A percentile compares a stretch with the other conserved stretches of the same genome.
These are phyloP conservation scores for Rhodotorula babjevae DNA, from an alignment of 768 basidiomycete species.

Conservation along the genomic window DNA sequence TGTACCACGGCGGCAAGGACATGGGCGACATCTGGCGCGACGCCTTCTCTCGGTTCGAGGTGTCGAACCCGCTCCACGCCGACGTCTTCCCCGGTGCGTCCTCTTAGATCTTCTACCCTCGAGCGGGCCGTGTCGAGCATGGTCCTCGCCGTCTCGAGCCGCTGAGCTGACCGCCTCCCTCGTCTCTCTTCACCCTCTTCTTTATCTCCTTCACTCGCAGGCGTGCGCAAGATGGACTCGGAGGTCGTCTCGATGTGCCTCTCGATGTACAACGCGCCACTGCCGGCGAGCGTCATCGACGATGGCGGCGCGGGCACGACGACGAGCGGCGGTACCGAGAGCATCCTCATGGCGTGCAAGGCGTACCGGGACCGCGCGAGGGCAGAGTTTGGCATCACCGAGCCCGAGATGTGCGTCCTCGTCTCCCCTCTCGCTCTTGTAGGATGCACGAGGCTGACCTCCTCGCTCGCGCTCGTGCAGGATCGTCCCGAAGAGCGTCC, in stretches of 20 bases:
- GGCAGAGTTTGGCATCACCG: slow-evolving; percentile 74
- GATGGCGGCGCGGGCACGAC: slow-evolving; percentile 75
- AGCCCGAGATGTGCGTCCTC: slow-evolving; percentile 77
- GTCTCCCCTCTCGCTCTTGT: neutral
- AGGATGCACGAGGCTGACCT: too few species aligned
- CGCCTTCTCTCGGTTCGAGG: slow-evolving; percentile 71
- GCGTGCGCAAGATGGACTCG: slow-evolving; percentile 92
- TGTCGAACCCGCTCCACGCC: slow-evolving; percentile 73
- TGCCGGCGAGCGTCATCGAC: slow-evolving; percentile 18
- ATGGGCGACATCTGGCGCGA: slow-evolving; percentile 55
- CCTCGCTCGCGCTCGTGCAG: slow-evolving; percentile 48
- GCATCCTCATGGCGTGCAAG: slow-evolving; percentile 91
- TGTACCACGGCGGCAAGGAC: slow-evolving; percentile 36
- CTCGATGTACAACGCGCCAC: slow-evolving; percentile 60
- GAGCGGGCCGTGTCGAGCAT: too few species aligned
- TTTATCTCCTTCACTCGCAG: slow-evolving; percentile 44
- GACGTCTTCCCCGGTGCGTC: slow-evolving; percentile 69
- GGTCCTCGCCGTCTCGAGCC: neutral
- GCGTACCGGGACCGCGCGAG: slow-evolving; percentile 89
- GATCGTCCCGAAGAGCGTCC: slow-evolving; percentile 75
- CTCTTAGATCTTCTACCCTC: too few species aligned
- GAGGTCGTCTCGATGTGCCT: slow-evolving; percentile 52
- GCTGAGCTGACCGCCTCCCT: neutral
- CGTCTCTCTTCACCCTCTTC: too few species aligned
- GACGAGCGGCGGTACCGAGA: slow-evolving; percentile 93